These are phyloP conservation scores for Apiotrichum montevideense DNA, from an alignment of 1,284 basidiomycete species.

Conservation along the genomic window DNA sequence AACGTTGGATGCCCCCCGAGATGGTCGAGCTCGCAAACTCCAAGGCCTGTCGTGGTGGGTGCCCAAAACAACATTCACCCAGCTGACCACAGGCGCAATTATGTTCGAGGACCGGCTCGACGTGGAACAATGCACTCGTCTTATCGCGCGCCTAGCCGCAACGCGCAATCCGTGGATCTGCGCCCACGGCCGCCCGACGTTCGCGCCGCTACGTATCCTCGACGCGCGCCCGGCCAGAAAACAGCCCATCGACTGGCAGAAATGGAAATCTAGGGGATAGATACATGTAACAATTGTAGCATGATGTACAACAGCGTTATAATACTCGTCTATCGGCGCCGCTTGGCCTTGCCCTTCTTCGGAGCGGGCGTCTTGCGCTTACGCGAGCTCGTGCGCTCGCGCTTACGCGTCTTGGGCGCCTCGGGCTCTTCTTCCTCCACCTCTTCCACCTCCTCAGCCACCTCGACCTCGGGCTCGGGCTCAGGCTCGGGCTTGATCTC, in stretches of 20 bases:
- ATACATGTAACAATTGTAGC: background rate
- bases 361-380: no score
- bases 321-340: background rate
- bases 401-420: background rate
- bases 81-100: conserved; percentile 63
- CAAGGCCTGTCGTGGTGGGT: conserved; percentile 79
- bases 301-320: background rate
- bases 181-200: conserved; percentile 66
- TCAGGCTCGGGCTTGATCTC: conserved; percentile 8
- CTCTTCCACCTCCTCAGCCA: conserved; percentile 5
- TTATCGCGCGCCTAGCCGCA: conserved; percentile 61
- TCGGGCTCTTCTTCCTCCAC: background rate
- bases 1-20: conserved; percentile 70
- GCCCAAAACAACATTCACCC: background rate
- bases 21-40: conserved; percentile 80
- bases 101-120: conserved; percentile 89
- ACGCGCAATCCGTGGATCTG: conserved; percentile 86
- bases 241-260: conserved; percentile 23
- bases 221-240: background rate
- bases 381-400: background rate
- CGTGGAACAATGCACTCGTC: conserved; percentile 60
- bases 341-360: background rate
- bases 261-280: conserved; percentile 2
- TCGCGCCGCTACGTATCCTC: conserved; percentile 43
- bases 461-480: conserved; percentile 7